A percentile compares a stretch with the other conserved stretches of the same genome.
These are phyloP conservation scores for Santalum album DNA, from an alignment of 164 flowering plant genomes.

Conservation along the genomic window DNA sequence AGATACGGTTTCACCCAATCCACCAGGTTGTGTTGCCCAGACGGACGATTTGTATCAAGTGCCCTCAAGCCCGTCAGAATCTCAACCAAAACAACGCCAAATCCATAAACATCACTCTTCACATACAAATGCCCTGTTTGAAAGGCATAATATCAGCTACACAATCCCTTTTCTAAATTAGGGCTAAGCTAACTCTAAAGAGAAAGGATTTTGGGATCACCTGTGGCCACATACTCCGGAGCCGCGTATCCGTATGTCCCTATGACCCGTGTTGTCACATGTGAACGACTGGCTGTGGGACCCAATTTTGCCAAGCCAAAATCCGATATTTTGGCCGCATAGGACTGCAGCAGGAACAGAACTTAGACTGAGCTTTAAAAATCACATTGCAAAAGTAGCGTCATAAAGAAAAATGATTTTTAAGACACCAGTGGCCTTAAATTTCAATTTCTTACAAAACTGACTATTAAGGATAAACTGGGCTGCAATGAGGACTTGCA, in stretches of 20 bases:
- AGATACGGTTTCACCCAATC: slow-evolving; percentile 73
- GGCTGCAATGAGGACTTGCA: no score
- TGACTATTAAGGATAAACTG: no score
- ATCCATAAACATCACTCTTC: slow-evolving; percentile 84
- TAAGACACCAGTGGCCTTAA: no score
- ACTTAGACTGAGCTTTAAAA: background rate
- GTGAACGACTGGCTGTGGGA: slow-evolving; percentile 62
- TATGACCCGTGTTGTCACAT: slow-evolving; percentile 80
- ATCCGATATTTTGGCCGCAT: slow-evolving; percentile 75
- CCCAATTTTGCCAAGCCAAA: slow-evolving; percentile 87
- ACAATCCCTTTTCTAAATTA: no score
- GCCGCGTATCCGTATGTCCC: slow-evolving; percentile 94
- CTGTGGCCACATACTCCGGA: slow-evolving; percentile 89
- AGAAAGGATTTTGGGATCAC: slow-evolving; percentile 19
- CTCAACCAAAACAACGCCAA: slow-evolving; percentile 81
- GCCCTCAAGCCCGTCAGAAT: slow-evolving; percentile 67
- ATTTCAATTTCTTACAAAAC: no score
- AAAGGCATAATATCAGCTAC: background rate
- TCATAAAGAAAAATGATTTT: no score
- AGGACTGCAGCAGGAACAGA: slow-evolving; percentile 33
- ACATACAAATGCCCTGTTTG: slow-evolving; percentile 76
- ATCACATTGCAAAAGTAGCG: no score
- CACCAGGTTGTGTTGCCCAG: slow-evolving; percentile 44
- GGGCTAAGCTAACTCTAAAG: no score
- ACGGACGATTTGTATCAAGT: slow-evolving; percentile 61